Base-by-base conservation (phyloP, 495 filamentous ascomycete species). In the Viridothelium virens region DNA sequence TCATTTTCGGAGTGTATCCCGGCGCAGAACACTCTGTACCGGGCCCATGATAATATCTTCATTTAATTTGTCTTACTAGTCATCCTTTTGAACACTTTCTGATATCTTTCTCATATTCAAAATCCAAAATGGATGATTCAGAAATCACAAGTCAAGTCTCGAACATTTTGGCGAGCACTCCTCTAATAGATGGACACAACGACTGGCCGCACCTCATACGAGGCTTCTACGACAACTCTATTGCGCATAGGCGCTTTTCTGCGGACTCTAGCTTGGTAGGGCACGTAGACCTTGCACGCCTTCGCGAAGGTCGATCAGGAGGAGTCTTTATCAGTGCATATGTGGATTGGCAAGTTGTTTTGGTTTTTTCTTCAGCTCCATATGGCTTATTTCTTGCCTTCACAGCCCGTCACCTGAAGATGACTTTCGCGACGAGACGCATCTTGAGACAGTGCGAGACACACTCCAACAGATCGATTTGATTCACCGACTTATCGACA, bases 391-490 rank as follows among this genome's bases (percentile, higher is more conserved):
- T 14, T 46, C 41, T 53, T 59, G 25, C 53, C 33, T 2, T 36
- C 38, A 37, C 34, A 68, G 64, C 53, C 69, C 67, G 14, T 62
- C 64, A 9, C 1, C 7, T 11, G 53, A 61, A 25, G 41, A 62
- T 39, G 64, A 70, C 62, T 72, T 70, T 59, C 44, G 62, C 10
- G 66, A 69, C 33, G 53, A 31, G 2, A 31, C 56, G 1, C 65
- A 70, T 50, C 62, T 72, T 16, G 67, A 68, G 37, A 64, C 65
- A 7, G 38, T 72, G 2, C 65, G 68, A 14, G 71, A 75, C 31
- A 77, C 76, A 1, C 66, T 79, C 5, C 73, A 79, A 59, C 77
- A 79, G 65, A 76, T 79, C 41, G 77, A 79, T 59, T 65, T 78
- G 0, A 66, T 75, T 11, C 66, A 77, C 61, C 71, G 73, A 2